Conservation (phyloP, 371 early-diverging fungal species). For the Mucor mucedo region DNA sequence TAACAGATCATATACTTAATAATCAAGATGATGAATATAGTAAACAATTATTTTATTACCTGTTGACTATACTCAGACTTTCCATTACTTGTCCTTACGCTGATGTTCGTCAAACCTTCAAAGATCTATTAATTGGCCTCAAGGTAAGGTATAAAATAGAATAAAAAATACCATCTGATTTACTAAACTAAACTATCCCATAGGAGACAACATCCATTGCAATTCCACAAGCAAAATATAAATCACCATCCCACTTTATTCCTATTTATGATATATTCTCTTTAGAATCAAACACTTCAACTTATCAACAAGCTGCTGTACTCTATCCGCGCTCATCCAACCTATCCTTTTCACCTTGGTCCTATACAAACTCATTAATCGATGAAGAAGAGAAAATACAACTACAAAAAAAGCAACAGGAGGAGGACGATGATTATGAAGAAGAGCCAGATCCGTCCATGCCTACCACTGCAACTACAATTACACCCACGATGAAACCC, state of each 20-base stretch:
- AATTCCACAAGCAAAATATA: conserved; percentile 59
- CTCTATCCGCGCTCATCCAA: conserved; percentile 49
- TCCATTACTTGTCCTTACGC: conserved; percentile 62
- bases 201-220: conserved; percentile 46
- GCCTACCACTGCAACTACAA: background rate
- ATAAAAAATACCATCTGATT: background rate
- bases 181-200: background rate
- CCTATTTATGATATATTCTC: conserved; percentile 50
- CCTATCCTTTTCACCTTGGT: conserved; percentile 57
- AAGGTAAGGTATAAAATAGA: conserved; percentile 37
- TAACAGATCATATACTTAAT: background rate
- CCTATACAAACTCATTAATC: conserved; percentile 18
- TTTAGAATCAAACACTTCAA: conserved; percentile 39
- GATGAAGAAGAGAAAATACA: conserved; percentile 10
- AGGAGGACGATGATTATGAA: background rate
- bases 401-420: conserved; percentile 7
- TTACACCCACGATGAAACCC: conserved; percentile 1
- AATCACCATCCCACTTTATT: conserved; percentile 69
- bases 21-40: conserved; percentile 33
- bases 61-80: conserved; percentile 62
- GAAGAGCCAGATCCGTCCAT: conserved; percentile 19
- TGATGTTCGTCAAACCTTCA: conserved; percentile 62
- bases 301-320: conserved; percentile 21
- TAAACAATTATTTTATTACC: conserved; percentile 49
- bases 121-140: conserved; percentile 46